A percentile compares a stretch with the other conserved stretches of the same genome.
These are phyloP conservation scores for Posidonia australis DNA, from an alignment of 106 monocot genomes.

Conservation along the genomic window DNA sequence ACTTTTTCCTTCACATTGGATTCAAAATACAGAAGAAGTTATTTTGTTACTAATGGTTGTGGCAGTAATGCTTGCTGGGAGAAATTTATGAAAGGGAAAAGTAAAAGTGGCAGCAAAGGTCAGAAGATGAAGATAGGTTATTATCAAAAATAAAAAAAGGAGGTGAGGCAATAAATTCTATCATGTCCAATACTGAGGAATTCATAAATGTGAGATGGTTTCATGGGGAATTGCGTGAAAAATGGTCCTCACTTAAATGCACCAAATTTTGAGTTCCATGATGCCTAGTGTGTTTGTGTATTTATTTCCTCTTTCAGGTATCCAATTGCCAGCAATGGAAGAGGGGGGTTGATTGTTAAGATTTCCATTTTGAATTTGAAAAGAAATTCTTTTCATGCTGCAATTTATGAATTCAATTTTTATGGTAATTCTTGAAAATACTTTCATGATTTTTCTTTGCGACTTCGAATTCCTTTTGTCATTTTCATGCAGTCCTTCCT, in stretches of 20 bases:
- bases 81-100: too few species aligned
- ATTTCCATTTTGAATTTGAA: neutral
- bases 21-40: too few species aligned
- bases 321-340: neutral
- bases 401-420: neutral
- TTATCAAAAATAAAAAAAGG: too few species aligned
- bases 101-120: too few species aligned
- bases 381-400: neutral
- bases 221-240: constrained; percentile 9
- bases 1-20: too few species aligned
- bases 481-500: too few species aligned
- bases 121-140: too few species aligned
- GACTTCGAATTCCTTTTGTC: too few species aligned
- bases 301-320: neutral
- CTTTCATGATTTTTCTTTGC: too few species aligned
- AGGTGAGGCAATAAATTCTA: too few species aligned
- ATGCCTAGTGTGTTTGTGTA: neutral
- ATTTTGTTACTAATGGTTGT: too few species aligned
- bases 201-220: neutral
- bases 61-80: too few species aligned
- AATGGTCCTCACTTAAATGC: neutral
- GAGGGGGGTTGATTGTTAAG: neutral
- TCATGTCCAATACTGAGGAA: neutral
- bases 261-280: neutral
- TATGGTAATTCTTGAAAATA: neutral